phyloP scores from a whole-genome alignment of 2,329 filamentous ascomycete species.

The Gremmenia infestans region DNA sequence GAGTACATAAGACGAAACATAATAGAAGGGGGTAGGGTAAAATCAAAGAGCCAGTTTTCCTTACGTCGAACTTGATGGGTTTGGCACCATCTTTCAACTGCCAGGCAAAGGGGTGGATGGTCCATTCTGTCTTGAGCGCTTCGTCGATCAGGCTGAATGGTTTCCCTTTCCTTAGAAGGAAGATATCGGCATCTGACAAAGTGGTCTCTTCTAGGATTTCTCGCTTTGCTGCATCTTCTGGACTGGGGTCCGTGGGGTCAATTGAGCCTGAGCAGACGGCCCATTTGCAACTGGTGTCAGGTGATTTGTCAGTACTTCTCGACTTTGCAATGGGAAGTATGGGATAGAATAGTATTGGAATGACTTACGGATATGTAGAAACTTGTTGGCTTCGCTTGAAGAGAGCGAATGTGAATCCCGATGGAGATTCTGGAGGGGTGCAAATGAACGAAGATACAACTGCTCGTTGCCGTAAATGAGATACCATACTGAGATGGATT shows the following conservation, averaged over 20 bases:
- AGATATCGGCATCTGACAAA: slow-evolving; percentile 36
- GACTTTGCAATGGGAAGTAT: background rate
- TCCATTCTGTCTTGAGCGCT: slow-evolving; percentile 53
- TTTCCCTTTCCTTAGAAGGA: slow-evolving; percentile 40
- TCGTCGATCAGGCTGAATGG: slow-evolving; percentile 53
- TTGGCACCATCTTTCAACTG: slow-evolving; percentile 38
- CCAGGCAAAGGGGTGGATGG: slow-evolving; percentile 58
- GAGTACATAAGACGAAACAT: too few relatives aligned
- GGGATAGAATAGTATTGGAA: background rate
- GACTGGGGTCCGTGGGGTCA: slow-evolving; percentile 45
- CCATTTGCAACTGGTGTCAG: slow-evolving; percentile 44
- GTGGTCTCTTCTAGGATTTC: slow-evolving; percentile 60
- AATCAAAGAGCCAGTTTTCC: too few relatives aligned
- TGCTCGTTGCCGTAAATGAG: slow-evolving; percentile 21
- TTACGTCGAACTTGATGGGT: slow-evolving; percentile 45
- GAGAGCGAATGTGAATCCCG: slow-evolving; percentile 48
- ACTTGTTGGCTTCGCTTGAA: slow-evolving; percentile 58
- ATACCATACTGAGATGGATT: slow-evolving; percentile 9
- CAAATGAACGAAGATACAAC: slow-evolving; percentile 43
- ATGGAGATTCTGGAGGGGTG: slow-evolving; percentile 21
- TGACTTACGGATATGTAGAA: slow-evolving; percentile 51
- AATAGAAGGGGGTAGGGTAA: too few relatives aligned
- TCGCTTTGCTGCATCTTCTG: slow-evolving; percentile 54
- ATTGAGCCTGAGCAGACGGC: slow-evolving; percentile 60
- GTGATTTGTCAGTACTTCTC: slow-evolving; percentile 6